Base-by-base conservation (phyloP, 371 early-diverging fungal genomes). In the Thermomucor indicae-seudaticae region DNA sequence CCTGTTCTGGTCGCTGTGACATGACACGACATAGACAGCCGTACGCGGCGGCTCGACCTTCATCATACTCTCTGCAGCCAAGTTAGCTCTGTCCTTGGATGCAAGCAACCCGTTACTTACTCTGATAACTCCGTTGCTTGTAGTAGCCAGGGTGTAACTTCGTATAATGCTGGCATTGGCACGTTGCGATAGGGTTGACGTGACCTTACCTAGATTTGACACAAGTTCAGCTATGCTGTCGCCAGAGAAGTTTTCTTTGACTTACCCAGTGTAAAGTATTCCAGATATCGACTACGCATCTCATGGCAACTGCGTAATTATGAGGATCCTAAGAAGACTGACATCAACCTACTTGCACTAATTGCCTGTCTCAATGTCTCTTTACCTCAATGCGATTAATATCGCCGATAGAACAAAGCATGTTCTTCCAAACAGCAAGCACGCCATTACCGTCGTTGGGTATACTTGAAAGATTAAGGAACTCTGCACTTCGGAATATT, bases 21-120 rank as follows among this genome's bases (percentile, higher is more conserved):
- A 92, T 85, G 43, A 89, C 67, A n/a, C 84, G 67, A 55, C 91
- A 90, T 7, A 92, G 60, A 43, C 79, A 76, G 0, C 85, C 85
- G 62, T 75, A 82, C 1, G 88, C 88, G 12, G 60, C 47, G 20
- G 78, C 80, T 19, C 78, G 69, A 17, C 89, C 85, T 6, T 68
- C 72, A 39, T 70, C 65, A 58, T 61, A 81, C 0, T 75, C 63
- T 35, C 83, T 85, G 50, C 1, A 28, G 11, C 27, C 10, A 14
- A 44, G 22, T 27, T 6, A n/a, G n/a, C n/a, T n/a, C n/a, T n/a
- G n/a, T n/a, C n/a, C n/a, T n/a, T n/a, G n/a, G n/a, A n/a, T n/a
- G n/a, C n/a, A n/a, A n/a, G n/a, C n/a, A n/a, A n/a, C n/a, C n/a
- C n/a, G 24, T 16, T 12, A 54, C 67, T 58, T 69, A 79, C 82